Base-by-base conservation (phyloP, 306 rosid genomes). In the Vicia villosa region DNA sequence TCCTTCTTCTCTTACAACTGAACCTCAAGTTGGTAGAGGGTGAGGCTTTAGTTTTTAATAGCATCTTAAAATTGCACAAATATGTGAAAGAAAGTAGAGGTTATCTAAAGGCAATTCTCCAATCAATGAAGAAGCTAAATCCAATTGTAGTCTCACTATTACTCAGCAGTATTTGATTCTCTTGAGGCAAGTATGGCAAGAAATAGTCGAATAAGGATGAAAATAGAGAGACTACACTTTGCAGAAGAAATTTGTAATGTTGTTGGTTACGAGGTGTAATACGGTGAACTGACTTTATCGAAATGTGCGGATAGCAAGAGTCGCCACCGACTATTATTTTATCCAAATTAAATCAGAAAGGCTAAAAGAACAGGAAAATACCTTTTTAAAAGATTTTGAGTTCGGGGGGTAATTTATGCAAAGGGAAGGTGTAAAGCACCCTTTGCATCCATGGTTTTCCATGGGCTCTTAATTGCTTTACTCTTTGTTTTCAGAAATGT, bases 151-250 rank as follows among this genome's bases (percentile, higher is more conserved):
- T 91, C 88, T 26, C 91, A 91, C 77, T 91, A 85, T 54, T 91
- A 91, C 82, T 88, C 97, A 0, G 92, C 97, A 5, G 77, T 91
- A 77, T 91, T 88, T 36, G 92, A 91, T 49, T 85, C 92, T 17
- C 89, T 88, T 1, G 92, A 91, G 60, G 89, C 81, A n/a, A 58
- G 85, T 21, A 88, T 91, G 61, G 77, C 89, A 0, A 72, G 92
- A 15, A 77, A 76, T 14, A 86, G 89, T 74, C 74, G 37, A 0
- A 85, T 74, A 22, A 91, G 97, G 81, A 74, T 75, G 88, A 91
- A 86, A 30, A 76, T 91, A 54, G 96, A 91, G 78, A 83, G 78
- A 64, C 37, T 63, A 6, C 89, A 83, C 45, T 88, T 88, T 37
- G 86, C 84, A 0, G 88, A 82, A 38, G 88, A 86, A 75, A 85